Conservation (phyloP, 225 moss, liverwort and hornwort species). For the Neckera pumila region DNA sequence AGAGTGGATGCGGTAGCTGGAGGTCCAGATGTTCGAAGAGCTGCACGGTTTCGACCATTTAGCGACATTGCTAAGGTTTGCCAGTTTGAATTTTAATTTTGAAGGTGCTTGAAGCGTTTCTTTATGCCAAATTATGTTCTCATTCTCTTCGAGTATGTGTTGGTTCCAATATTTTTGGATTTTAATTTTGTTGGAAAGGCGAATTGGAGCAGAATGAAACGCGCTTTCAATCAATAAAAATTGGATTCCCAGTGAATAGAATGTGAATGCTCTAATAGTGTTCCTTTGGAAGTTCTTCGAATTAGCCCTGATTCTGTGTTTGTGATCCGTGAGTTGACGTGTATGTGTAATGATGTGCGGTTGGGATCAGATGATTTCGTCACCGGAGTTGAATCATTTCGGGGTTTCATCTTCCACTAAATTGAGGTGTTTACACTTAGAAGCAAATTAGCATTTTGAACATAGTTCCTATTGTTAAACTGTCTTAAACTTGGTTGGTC, state of each 20-base stretch:
- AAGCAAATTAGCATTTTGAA: not conserved
- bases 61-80: conserved; percentile 4
- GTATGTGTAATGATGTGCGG: not conserved
- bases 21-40: not conserved
- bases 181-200: not conserved
- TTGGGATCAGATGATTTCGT: conserved; percentile 3
- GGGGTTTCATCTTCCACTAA: not conserved
- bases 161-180: not conserved
- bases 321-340: not conserved
- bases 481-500: not conserved
- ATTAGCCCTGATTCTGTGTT: not conserved
- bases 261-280: not conserved
- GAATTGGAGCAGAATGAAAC: not conserved
- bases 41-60: not conserved
- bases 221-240: not conserved
- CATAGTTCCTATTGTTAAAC: not conserved
- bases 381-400: not conserved
- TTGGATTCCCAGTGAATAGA: not conserved
- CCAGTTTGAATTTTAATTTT: not conserved
- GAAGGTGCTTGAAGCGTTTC: not conserved
- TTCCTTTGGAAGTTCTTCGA: not conserved
- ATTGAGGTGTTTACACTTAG: not conserved
- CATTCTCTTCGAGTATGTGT: not conserved
- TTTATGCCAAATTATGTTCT: not conserved
- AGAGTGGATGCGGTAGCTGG: not conserved